These are phyloP conservation scores for Chenopodium berlandieri DNA, from an alignment of 148 eudicot genomes.

Conservation along the genomic window DNA sequence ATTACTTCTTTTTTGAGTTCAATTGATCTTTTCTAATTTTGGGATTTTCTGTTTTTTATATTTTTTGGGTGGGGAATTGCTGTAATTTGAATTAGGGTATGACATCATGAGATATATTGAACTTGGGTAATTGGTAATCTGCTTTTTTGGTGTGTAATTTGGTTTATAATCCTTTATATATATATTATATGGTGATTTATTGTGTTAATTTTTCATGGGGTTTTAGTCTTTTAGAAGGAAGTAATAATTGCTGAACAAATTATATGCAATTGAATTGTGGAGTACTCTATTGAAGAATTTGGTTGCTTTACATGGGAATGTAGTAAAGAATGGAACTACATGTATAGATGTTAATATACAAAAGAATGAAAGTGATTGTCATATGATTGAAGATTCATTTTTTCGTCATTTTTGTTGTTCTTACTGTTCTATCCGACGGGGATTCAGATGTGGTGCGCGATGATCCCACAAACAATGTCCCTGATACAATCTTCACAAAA, in stretches of 20 bases:
- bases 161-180: background rate
- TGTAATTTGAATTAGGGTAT: background rate
- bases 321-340: no score
- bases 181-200: background rate
- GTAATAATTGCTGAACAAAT: background rate
- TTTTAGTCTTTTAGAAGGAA: background rate
- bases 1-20: background rate
- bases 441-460: conserved; percentile 80
- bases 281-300: no score
- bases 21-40: background rate
- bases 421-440: conserved; percentile 15
- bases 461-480: conserved; percentile 93
- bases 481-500: conserved; percentile 79
- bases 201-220: background rate
- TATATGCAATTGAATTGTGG: background rate
- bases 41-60: background rate
- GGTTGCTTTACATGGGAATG: no score
- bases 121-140: background rate
- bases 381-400: conserved; percentile 1
- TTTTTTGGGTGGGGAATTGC: conserved; percentile 2
- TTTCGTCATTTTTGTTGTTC: background rate
- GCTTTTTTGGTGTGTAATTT: background rate
- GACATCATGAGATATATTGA: background rate
- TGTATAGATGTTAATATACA: background rate
- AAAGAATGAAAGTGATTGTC: conserved; percentile 9